A percentile compares a stretch with the other conserved stretches of the same genome.
phyloP scores from a whole-genome alignment of 169 alveolate genomes.

The Amoebophrya sp. region DNA sequence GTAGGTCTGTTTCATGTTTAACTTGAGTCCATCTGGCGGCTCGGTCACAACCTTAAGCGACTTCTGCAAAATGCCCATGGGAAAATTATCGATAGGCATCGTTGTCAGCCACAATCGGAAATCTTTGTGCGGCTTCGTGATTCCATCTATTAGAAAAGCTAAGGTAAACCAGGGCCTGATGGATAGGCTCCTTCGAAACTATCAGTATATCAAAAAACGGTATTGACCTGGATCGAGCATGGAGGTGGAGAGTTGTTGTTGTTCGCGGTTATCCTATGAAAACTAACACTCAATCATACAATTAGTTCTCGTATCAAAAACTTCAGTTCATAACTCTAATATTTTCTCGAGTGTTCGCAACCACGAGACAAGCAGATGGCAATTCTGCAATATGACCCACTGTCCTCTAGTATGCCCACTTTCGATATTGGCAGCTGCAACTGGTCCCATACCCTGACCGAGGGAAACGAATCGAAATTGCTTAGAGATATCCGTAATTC shows the following conservation, averaged over 20 bases:
- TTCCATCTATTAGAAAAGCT: too few species aligned
- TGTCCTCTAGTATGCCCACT: conserved; percentile 75
- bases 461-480: conserved; percentile 76
- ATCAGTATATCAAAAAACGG: too few species aligned
- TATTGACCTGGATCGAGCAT: too few species aligned
- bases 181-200: too few species aligned
- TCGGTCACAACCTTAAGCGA: conserved; percentile 85
- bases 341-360: conserved; percentile 77
- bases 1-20: conserved; percentile 75
- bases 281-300: neutral
- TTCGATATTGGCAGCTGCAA: conserved; percentile 68
- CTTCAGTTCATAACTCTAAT: too few species aligned
- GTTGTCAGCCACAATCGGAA: conserved; percentile 92
- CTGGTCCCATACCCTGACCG: conserved; percentile 87
- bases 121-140: conserved; percentile 77
- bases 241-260: neutral
- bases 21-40: conserved; percentile 91
- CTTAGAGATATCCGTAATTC: conserved; percentile 44
- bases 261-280: neutral
- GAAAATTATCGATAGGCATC: conserved; percentile 84
- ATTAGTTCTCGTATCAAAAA: neutral
- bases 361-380: conserved; percentile 85
- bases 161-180: too few species aligned
- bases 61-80: conserved; percentile 81
- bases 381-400: conserved; percentile 87